A percentile compares a stretch with the other conserved stretches of the same genome.
Conservation (phyloP, 2,329 filamentous ascomycete species). For the Coniosporium tulheliwenetii region DNA sequence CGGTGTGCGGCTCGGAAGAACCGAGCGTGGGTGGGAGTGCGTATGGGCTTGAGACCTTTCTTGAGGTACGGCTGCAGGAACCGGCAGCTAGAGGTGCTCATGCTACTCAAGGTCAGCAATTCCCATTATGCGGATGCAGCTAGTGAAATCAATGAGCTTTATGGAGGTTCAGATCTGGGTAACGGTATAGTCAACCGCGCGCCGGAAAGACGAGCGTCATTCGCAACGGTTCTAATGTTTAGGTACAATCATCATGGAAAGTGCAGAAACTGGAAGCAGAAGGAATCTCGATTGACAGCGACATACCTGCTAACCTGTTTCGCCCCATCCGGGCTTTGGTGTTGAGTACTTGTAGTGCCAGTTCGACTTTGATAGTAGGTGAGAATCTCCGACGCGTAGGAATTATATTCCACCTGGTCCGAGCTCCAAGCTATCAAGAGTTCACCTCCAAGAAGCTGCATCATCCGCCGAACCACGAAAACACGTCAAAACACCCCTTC, state of each 20-base stretch:
- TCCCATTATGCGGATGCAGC: no score
- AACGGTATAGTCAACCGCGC: slow-evolving; percentile 35
- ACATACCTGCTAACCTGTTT: neutral
- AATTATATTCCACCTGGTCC: neutral
- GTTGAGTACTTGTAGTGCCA: no score
- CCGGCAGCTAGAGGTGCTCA: slow-evolving; percentile 30
- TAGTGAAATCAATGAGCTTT: no score
- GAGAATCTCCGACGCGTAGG: neutral
- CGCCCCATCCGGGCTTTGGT: no score
- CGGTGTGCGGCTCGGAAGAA: slow-evolving; percentile 31
- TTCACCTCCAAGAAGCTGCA: neutral
- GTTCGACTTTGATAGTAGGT: neutral
- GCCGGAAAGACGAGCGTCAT: slow-evolving; percentile 34
- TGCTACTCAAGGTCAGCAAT: slow-evolving; percentile 16
- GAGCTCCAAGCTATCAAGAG: neutral
- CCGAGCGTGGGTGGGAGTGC: slow-evolving; percentile 28
- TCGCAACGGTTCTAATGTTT: slow-evolving; percentile 49
- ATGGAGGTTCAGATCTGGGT: slow-evolving; percentile 8
- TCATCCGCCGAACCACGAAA: neutral
- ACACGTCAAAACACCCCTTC: neutral
- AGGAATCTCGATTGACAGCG: neutral
- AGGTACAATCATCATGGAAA: slow-evolving; percentile 8
- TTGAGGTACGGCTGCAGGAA: slow-evolving; percentile 43
- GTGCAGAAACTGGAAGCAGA: neutral
- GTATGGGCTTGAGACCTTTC: slow-evolving; percentile 19